phyloP scores from a whole-genome alignment of 2,329 filamentous ascomycete genomes.

The Ophiostoma triangulosporum region DNA sequence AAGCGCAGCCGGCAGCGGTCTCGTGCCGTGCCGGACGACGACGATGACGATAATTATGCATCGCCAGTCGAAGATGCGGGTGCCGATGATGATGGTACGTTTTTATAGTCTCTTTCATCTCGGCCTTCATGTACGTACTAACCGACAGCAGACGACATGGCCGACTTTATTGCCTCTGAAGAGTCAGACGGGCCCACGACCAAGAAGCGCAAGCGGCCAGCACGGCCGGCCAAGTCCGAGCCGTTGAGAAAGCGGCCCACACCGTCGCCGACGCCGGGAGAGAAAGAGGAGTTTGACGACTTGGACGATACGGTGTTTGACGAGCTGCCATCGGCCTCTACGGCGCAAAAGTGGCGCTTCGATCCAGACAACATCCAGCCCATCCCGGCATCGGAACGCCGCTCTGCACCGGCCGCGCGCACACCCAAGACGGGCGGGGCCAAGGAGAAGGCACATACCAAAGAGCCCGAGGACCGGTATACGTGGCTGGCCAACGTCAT shows the following conservation, averaged over 20 bases:
- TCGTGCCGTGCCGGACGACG: slow-evolving; percentile 49
- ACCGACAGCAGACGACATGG: slow-evolving; percentile 64
- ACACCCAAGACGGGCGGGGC: slow-evolving; percentile 17
- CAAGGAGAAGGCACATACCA: slow-evolving; percentile 61
- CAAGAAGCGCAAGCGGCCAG: slow-evolving; percentile 63
- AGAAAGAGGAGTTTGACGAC: slow-evolving; percentile 20
- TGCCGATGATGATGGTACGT: slow-evolving; percentile 47
- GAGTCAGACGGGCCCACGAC: slow-evolving; percentile 60
- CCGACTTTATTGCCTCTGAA: slow-evolving; percentile 77
- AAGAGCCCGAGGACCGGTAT: slow-evolving; percentile 76
- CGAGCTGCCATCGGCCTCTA: slow-evolving; percentile 49
- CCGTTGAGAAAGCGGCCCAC: slow-evolving; percentile 50
- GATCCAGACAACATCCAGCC: slow-evolving; percentile 34
- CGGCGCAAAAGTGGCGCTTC: slow-evolving; percentile 69
- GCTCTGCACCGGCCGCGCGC: slow-evolving; percentile 9
- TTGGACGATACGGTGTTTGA: slow-evolving; percentile 43
- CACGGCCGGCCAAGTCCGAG: slow-evolving; percentile 39
- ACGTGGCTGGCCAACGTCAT: slow-evolving; percentile 75
- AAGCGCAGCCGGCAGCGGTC: slow-evolving; percentile 27
- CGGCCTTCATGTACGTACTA: no score
- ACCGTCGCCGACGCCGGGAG: slow-evolving; percentile 29
- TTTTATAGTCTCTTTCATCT: neutral
- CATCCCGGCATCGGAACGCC: slow-evolving; percentile 14
- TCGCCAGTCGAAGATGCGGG: slow-evolving; percentile 50
- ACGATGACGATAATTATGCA: slow-evolving; percentile 60